Percentiles rank a stretch among this genome's conserved stretches.
Conservation (phyloP, 495 filamentous ascomycete species). For the Tuber borchii region DNA sequence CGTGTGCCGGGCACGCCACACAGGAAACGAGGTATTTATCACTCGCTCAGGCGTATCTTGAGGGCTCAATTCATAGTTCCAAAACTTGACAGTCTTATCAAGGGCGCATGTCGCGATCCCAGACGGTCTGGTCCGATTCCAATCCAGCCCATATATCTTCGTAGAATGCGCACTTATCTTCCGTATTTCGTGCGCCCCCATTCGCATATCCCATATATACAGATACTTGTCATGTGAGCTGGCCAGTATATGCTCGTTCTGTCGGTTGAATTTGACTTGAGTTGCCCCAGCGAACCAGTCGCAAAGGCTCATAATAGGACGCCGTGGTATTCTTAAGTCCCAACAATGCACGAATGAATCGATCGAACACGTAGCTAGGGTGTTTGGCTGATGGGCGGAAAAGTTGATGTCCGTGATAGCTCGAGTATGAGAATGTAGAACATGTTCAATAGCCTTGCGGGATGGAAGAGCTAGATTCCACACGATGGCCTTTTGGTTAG, state of each 20-base stretch:
- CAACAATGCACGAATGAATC: conserved; percentile 92
- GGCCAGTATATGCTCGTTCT: conserved; percentile 75
- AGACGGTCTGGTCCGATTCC: conserved; percentile 69
- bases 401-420: conserved; percentile 98
- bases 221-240: conserved; percentile 83
- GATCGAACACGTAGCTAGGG: conserved; percentile 82
- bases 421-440: conserved; percentile 79
- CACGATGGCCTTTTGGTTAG: conserved; percentile 88
- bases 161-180: conserved; percentile 87
- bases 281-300: conserved; percentile 94
- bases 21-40: conserved; percentile 74
- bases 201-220: conserved; percentile 84
- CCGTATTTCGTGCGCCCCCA: conserved; percentile 67
- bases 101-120: conserved; percentile 79
- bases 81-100: conserved; percentile 89
- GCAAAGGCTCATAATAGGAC: conserved; percentile 72
- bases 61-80: conserved; percentile 62
- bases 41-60: conserved; percentile 62
- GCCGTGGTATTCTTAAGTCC: conserved; percentile 73
- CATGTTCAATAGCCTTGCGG: conserved; percentile 71
- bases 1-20: conserved; percentile 89
- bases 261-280: conserved; percentile 91
- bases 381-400: conserved; percentile 82
- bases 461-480: conserved; percentile 84
- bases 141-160: conserved; percentile 94